phyloP scores from a whole-genome alignment of 495 filamentous ascomycete genomes.

The Acidiella bohemica region DNA sequence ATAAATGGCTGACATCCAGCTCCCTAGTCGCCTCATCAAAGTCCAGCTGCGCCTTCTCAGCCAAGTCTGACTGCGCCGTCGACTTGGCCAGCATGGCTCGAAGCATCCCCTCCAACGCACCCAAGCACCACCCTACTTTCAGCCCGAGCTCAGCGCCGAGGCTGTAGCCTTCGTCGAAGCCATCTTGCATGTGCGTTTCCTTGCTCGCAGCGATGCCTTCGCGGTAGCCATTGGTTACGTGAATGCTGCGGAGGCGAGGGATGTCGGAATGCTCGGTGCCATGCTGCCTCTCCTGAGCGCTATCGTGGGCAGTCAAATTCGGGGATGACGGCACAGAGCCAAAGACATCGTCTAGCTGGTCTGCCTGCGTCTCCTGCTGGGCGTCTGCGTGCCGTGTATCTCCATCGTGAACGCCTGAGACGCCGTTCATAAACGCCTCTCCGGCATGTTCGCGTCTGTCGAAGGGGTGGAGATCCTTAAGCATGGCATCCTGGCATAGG shows the following conservation, averaged over 20 bases:
- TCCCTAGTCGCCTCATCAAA: constrained; percentile 44
- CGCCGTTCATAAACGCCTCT: constrained; percentile 2
- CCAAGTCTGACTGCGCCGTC: neutral
- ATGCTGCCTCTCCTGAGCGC: neutral
- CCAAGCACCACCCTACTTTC: constrained; percentile 54
- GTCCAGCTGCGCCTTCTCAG: constrained; percentile 25
- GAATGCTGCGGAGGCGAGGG: constrained; percentile 57
- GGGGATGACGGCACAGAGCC: constrained; percentile 24
- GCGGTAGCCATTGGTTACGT: constrained; percentile 79
- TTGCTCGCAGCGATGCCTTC: constrained; percentile 70
- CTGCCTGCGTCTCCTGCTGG: neutral
- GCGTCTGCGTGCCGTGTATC: neutral
- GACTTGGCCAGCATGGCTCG: constrained; percentile 19
- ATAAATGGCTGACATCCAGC: constrained; percentile 47
- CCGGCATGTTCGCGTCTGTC: neutral
- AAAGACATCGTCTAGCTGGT: constrained; percentile 28
- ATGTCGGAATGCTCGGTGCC: constrained; percentile 41
- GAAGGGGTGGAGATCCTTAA: constrained; percentile 7
- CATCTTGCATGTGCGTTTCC: constrained; percentile 52
- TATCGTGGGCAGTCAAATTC: neutral
- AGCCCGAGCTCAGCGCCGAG: constrained; percentile 68
- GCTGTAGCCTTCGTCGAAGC: constrained; percentile 78
- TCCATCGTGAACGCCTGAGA: neutral
- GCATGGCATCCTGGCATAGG: no score
- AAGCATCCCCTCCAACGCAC: constrained; percentile 53